Evolutionary conservation across 257 asterid genomes (phyloP).

Genomic region (Avicennia marina): DNA sequence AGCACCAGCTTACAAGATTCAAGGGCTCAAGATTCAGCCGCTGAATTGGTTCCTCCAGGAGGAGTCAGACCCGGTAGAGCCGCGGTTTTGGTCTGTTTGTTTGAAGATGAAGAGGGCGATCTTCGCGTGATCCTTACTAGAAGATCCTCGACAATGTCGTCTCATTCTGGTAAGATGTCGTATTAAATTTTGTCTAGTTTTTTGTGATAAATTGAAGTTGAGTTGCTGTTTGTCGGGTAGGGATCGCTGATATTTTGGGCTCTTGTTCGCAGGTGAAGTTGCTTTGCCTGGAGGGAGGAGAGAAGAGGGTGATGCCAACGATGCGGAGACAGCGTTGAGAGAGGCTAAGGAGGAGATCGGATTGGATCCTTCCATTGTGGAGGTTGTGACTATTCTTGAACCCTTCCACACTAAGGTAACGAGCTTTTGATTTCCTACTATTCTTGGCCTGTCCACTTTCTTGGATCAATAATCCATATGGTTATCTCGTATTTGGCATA

Average conservation of each 20-base stretch:
- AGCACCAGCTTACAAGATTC: background rate
- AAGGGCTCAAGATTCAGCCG: slow-evolving; percentile 5
- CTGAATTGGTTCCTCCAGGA: too few species aligned
- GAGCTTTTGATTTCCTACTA: background rate
- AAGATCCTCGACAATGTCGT: slow-evolving; percentile 62
- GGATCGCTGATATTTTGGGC: too few species aligned
- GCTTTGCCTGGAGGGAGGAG: slow-evolving; percentile 83
- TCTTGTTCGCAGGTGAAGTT: slow-evolving; percentile 94
- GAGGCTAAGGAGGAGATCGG: slow-evolving; percentile 94
- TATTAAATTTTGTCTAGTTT: background rate
- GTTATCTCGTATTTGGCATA: too few species aligned
- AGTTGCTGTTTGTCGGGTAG: too few species aligned
- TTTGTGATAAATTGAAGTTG: background rate
- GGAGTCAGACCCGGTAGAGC: slow-evolving; percentile 37
- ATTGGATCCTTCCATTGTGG: slow-evolving; percentile 58
- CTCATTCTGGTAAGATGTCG: slow-evolving; percentile 54
- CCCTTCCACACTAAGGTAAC: slow-evolving; percentile 60
- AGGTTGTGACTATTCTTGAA: slow-evolving; percentile 63
- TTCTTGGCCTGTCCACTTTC: background rate
- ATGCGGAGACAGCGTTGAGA: slow-evolving; percentile 65
- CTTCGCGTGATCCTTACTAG: slow-evolving; percentile 81
- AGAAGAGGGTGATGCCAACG: slow-evolving; percentile 52
- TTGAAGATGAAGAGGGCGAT: slow-evolving; percentile 49
- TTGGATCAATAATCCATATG: too few species aligned
- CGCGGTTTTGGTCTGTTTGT: slow-evolving; percentile 74